These are phyloP conservation scores for Trametes coccinea DNA, from an alignment of 768 basidiomycete genomes.

Conservation along the genomic window DNA sequence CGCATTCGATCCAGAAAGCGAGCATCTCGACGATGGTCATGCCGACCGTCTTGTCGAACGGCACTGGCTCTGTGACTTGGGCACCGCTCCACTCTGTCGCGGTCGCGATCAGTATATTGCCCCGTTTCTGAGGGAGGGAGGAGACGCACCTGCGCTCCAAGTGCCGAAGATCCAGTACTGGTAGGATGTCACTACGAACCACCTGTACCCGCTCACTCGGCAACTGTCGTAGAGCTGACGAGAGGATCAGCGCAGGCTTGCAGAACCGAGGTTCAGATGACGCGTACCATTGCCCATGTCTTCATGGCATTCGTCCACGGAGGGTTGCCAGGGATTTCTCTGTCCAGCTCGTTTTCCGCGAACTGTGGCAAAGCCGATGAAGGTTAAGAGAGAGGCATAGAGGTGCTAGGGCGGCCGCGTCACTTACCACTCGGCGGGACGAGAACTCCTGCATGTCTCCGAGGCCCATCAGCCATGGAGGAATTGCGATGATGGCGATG, in stretches of 20 bases:
- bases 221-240: slow-evolving; percentile 11
- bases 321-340: not conserved
- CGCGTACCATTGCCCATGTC: slow-evolving; percentile 14
- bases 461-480: slow-evolving; percentile 12
- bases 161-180: slow-evolving; percentile 19
- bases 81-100: slow-evolving; percentile 8
- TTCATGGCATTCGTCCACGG: slow-evolving; percentile 11
- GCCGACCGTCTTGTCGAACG: slow-evolving; percentile 6
- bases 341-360: not conserved
- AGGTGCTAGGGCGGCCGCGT: fast-evolving
- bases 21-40: slow-evolving; percentile 15
- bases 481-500: slow-evolving; percentile 6
- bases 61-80: not conserved
- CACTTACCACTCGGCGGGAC: not conserved
- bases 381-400: not conserved
- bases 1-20: slow-evolving; percentile 14
- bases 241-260: not conserved
- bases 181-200: slow-evolving; percentile 19
- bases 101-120: not conserved
- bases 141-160: slow-evolving; percentile 10
- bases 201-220: slow-evolving; percentile 3
- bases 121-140: not conserved
- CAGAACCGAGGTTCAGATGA: not conserved
- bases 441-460: slow-evolving; percentile 12
- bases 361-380: slow-evolving; percentile 1